These are phyloP conservation scores for Mentha longifolia DNA, from an alignment of 257 asterid species.

Conservation along the genomic window DNA sequence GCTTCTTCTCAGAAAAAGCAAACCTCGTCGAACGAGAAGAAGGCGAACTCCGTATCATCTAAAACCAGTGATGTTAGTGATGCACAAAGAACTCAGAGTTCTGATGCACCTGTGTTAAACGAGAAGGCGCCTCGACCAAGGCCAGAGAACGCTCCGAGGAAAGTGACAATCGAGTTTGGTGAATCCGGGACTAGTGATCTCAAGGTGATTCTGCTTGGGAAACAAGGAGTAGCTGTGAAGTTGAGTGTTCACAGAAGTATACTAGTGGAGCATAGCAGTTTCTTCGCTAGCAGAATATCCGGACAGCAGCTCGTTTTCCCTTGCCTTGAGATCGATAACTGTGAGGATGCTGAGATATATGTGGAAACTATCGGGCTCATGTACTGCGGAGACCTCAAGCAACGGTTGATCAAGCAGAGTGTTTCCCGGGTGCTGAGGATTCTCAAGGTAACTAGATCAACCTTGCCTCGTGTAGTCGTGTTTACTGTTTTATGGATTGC, in stretches of 20 bases:
- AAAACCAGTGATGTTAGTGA: slow-evolving; percentile 37
- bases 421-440: slow-evolving; percentile 82
- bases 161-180: slow-evolving; percentile 93
- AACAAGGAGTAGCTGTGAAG: slow-evolving; percentile 83
- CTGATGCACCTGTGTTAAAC: slow-evolving; percentile 47
- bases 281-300: slow-evolving; percentile 55
- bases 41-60: slow-evolving; percentile 39
- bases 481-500: not conserved
- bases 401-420: slow-evolving; percentile 83
- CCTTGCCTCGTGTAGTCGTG: not conserved
- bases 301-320: slow-evolving; percentile 71
- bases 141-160: slow-evolving; percentile 61
- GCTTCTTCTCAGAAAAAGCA: slow-evolving; percentile 53
- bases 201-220: slow-evolving; percentile 74
- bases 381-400: slow-evolving; percentile 89
- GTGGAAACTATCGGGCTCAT: slow-evolving; percentile 95
- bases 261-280: slow-evolving; percentile 66
- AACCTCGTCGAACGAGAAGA: slow-evolving; percentile 51
- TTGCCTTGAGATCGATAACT: slow-evolving; percentile 78
- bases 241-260: slow-evolving; percentile 79
- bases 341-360: slow-evolving; percentile 92
- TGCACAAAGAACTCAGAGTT: slow-evolving; percentile 46
- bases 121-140: slow-evolving; percentile 59
- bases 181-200: slow-evolving; percentile 88
- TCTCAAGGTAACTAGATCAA: slow-evolving; percentile 63